Evolutionary conservation across 768 basidiomycete species (phyloP).

Genomic region (Pulveroboletus sp.): DNA sequence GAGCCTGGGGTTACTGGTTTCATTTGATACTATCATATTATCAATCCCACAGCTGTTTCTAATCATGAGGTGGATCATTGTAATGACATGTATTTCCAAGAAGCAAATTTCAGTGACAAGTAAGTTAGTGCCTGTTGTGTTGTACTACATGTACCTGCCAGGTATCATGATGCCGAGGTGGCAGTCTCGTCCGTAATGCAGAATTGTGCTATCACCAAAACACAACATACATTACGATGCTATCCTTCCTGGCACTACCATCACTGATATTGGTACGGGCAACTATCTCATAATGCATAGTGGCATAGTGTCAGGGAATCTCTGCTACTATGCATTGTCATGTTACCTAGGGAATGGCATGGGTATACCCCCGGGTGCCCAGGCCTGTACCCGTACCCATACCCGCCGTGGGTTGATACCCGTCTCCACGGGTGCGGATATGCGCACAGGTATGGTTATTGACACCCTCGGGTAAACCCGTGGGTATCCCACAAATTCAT

Average conservation of each 20-base stretch:
- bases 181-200: not conserved
- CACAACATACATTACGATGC: not conserved
- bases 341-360: too few relatives aligned
- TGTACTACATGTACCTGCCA: not conserved
- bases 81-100: constrained; percentile 54
- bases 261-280: not conserved
- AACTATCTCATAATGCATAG: too few relatives aligned
- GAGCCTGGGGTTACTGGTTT: constrained; percentile 17
- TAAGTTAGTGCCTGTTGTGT: not conserved
- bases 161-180: not conserved
- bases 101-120: not conserved
- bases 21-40: not conserved
- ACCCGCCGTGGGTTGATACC: too few relatives aligned
- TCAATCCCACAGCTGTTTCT: constrained; percentile 41
- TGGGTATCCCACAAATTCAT: too few relatives aligned
- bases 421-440: too few relatives aligned
- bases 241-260: not conserved
- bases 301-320: too few relatives aligned
- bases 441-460: too few relatives aligned
- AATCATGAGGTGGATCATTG: constrained; percentile 64
- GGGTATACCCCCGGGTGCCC: too few relatives aligned
- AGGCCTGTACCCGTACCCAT: too few relatives aligned
- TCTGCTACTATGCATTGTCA: too few relatives aligned
- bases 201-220: not conserved
- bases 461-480: too few relatives aligned